These are phyloP conservation scores for Misopates orontium DNA, from an alignment of 257 asterid genomes.

Conservation along the genomic window DNA sequence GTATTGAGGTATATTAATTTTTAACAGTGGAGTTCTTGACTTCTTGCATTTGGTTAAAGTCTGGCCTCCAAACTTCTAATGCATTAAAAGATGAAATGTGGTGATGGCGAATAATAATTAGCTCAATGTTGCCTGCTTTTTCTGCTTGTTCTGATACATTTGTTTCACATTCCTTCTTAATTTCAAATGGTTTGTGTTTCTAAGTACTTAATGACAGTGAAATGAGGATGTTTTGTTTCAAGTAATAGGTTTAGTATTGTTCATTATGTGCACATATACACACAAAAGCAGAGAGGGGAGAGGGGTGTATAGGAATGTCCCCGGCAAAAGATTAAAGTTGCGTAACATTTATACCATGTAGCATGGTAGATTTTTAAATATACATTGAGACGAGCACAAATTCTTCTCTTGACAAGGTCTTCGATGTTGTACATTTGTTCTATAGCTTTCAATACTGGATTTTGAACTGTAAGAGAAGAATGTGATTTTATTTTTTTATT, in stretches of 20 bases:
- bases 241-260: neutral
- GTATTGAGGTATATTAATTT: conserved; percentile 74
- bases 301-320: neutral
- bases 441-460: neutral
- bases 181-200: too few relatives aligned
- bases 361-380: neutral
- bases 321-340: neutral
- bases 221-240: neutral
- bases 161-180: neutral
- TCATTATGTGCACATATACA: neutral
- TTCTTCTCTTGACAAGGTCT: neutral
- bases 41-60: conserved; percentile 6
- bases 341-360: too few relatives aligned
- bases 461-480: neutral
- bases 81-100: neutral
- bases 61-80: conserved; percentile 16
- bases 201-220: neutral
- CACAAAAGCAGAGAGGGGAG: neutral
- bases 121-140: conserved; percentile 12
- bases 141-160: neutral
- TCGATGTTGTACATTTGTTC: neutral
- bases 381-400: neutral
- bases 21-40: conserved; percentile 12
- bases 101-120: too few relatives aligned
- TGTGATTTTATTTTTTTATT: too few relatives aligned